phyloP scores from a whole-genome alignment of 768 basidiomycete genomes.

The Lactarius trivialis region DNA sequence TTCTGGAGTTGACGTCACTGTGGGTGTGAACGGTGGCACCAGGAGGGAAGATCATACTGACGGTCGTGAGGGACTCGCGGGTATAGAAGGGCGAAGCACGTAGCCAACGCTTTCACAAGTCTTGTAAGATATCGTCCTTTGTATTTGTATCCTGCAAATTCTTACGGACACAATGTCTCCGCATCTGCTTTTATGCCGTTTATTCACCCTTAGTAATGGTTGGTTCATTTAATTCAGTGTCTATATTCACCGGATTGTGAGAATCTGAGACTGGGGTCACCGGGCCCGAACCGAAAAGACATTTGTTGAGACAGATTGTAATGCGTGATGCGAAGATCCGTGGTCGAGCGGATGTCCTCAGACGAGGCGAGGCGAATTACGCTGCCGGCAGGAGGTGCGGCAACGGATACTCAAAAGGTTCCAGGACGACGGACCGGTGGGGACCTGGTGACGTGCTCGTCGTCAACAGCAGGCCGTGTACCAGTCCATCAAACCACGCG shows the following conservation, averaged over 20 bases:
- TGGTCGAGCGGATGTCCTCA: not conserved
- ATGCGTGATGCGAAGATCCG: not conserved
- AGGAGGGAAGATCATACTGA: slow-evolving; percentile 20
- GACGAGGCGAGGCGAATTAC: not conserved
- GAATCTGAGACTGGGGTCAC: not conserved
- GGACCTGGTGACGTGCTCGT: slow-evolving; percentile 11
- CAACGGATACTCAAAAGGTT: slow-evolving; percentile 13
- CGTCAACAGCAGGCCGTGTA: slow-evolving; percentile 6
- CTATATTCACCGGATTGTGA: slow-evolving; percentile 6
- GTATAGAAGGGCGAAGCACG: slow-evolving; percentile 21
- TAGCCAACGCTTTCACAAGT: slow-evolving; percentile 16
- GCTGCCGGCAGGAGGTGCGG: not conserved
- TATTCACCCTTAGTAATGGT: slow-evolving; percentile 2
- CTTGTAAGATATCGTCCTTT: slow-evolving; percentile 20
- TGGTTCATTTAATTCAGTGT: slow-evolving; percentile 6
- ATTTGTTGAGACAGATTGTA: not conserved
- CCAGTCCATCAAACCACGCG: slow-evolving; percentile 18
- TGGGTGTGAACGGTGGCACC: slow-evolving; percentile 18
- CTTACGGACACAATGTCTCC: slow-evolving; percentile 7
- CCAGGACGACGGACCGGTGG: slow-evolving; percentile 8
- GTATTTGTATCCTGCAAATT: slow-evolving; percentile 13
- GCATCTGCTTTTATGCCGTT: not conserved
- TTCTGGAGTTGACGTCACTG: slow-evolving; percentile 26
- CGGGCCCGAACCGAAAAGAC: not conserved
- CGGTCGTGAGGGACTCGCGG: slow-evolving; percentile 18